These are phyloP conservation scores for Debaryomyces robertsiae DNA, from an alignment of 1,139 yeast species.

Conservation along the genomic window DNA sequence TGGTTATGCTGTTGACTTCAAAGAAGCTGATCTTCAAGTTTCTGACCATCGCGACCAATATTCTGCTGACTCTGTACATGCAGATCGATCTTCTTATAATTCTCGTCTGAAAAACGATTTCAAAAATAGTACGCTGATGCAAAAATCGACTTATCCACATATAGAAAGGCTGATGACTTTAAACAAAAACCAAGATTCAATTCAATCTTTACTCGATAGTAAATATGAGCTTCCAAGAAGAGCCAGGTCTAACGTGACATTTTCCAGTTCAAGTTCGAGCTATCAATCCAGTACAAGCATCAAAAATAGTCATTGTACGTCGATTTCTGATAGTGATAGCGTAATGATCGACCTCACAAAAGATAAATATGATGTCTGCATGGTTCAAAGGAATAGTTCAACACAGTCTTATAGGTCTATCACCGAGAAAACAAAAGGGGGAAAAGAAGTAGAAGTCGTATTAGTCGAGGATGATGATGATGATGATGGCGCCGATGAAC, in stretches of 20 bases:
- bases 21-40: slow-evolving; percentile 27
- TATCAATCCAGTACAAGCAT: slow-evolving; percentile 35
- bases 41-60: slow-evolving; percentile 12
- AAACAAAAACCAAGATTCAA: not conserved
- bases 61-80: not conserved
- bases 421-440: slow-evolving; percentile 42
- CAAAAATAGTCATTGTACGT: slow-evolving; percentile 21
- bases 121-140: no score
- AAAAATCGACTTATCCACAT: not conserved
- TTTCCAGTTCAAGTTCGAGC: slow-evolving; percentile 27
- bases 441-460: slow-evolving; percentile 50
- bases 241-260: slow-evolving; percentile 9
- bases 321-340: slow-evolving; percentile 39
- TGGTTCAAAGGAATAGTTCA: slow-evolving; percentile 38
- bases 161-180: not conserved
- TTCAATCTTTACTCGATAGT: not conserved
- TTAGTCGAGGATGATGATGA: slow-evolving; percentile 44
- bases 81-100: not conserved
- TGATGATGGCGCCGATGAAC: slow-evolving; percentile 32
- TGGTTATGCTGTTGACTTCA: slow-evolving; percentile 45
- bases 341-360: slow-evolving; percentile 47
- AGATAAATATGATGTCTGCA: slow-evolving; percentile 41
- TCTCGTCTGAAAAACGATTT: not conserved
- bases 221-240: not conserved
- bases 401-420: slow-evolving; percentile 41